Conservation (phyloP, 768 basidiomycete species). For the Fomitopsis pulvina region DNA sequence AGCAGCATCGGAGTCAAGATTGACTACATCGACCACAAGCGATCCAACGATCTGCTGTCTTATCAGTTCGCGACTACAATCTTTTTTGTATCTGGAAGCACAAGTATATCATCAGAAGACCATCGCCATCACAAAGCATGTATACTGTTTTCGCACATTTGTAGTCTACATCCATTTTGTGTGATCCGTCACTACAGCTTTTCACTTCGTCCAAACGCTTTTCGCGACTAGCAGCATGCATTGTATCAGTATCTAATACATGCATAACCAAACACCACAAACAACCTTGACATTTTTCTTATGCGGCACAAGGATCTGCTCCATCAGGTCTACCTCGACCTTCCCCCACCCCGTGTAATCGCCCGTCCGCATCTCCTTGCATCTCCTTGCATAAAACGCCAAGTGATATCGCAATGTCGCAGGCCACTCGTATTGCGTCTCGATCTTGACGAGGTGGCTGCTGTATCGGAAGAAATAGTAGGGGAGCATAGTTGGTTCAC, state of each 20-base stretch:
- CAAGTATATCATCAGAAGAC: neutral
- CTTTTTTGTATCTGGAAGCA: neutral
- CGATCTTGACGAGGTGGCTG: constrained; percentile 24
- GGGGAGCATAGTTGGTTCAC: constrained; percentile 19
- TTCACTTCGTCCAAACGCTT: constrained; percentile 1
- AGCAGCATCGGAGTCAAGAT: neutral
- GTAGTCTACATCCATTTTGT: constrained; percentile 3
- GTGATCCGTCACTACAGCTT: neutral
- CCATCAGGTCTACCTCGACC: constrained; percentile 25
- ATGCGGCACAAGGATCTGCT: constrained; percentile 22
- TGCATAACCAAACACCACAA: constrained; percentile 3
- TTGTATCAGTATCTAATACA: constrained; percentile 14
- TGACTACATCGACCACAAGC: neutral
- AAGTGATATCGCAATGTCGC: constrained; percentile 23
- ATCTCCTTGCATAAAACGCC: constrained; percentile 20
- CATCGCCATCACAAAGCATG: neutral
- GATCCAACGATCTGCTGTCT: neutral
- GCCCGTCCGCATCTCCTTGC: constrained; percentile 23
- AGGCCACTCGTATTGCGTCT: constrained; percentile 23
- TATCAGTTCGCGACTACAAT: neutral
- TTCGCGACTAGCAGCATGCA: neutral
- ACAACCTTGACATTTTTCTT: constrained; percentile 18
- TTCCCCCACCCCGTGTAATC: constrained; percentile 22
- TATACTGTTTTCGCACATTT: neutral
- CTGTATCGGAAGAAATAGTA: constrained; percentile 24